Percentiles rank a stretch among this genome's conserved stretches.
phyloP scores from a whole-genome alignment of 805 yeast species.

The Brettanomyces sp. region DNA sequence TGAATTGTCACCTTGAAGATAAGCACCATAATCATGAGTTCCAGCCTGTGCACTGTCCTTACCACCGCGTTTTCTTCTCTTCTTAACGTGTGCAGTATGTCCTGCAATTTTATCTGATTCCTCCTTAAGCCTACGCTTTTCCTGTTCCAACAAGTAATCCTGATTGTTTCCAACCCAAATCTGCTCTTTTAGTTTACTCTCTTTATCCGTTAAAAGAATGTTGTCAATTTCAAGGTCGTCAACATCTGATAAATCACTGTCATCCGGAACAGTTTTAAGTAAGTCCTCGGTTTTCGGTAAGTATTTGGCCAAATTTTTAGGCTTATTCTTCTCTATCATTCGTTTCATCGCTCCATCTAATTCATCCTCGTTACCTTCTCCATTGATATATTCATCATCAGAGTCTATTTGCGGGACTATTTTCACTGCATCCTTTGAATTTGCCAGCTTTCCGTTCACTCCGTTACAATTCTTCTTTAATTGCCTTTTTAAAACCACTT shows the following conservation, averaged over 20 bases:
- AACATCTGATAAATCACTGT: slow-evolving; percentile 59
- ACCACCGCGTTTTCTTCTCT: slow-evolving; percentile 30
- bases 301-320: slow-evolving; percentile 40
- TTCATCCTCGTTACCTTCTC: slow-evolving; percentile 14
- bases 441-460: slow-evolving; percentile 4
- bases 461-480: slow-evolving; percentile 15
- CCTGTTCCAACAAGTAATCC: slow-evolving; percentile 79
- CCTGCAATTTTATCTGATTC: slow-evolving; percentile 89
- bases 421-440: slow-evolving; percentile 1
- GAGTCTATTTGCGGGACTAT: slow-evolving; percentile 1
- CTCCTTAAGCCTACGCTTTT: slow-evolving; percentile 67
- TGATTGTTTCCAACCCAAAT: slow-evolving; percentile 88
- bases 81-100: slow-evolving; percentile 44
- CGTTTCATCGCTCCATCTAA: slow-evolving; percentile 20
- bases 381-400: slow-evolving; percentile 6
- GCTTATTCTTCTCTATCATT: slow-evolving; percentile 38
- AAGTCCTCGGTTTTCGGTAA: slow-evolving; percentile 53
- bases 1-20: slow-evolving; percentile 14
- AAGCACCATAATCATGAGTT: slow-evolving; percentile 19
- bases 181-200: slow-evolving; percentile 62
- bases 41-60: slow-evolving; percentile 18
- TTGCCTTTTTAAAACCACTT: slow-evolving; percentile 21
- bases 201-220: slow-evolving; percentile 57
- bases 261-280: slow-evolving; percentile 45
- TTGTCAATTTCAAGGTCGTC: slow-evolving; percentile 74